Evolutionary conservation across 2,329 filamentous ascomycete genomes (phyloP).

Genomic region (Ceratocystis destructans): DNA sequence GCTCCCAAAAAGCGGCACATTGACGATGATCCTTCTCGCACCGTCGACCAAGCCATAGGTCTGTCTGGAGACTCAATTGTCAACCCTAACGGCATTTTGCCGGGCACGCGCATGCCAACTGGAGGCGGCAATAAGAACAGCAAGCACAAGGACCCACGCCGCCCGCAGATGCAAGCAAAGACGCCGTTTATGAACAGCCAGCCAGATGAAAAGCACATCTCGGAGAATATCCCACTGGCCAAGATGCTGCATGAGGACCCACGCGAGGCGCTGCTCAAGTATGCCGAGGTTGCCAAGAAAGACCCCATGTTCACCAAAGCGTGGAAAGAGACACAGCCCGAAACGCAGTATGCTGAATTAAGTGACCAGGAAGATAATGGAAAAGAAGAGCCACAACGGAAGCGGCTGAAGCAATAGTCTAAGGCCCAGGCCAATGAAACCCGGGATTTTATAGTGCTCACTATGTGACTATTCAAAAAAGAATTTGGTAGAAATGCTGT

Average conservation of each 20-base stretch:
- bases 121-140: constrained; percentile 42
- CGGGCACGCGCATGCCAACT: constrained; percentile 42
- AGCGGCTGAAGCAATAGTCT: constrained; percentile 40
- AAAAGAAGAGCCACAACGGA: constrained; percentile 46
- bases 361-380: constrained; percentile 68
- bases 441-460: not conserved
- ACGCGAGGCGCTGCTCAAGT: constrained; percentile 82
- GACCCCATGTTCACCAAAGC: constrained; percentile 91
- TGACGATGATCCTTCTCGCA: constrained; percentile 79
- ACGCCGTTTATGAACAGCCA: constrained; percentile 87
- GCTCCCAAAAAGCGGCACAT: constrained; percentile 91
- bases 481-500: too few species aligned
- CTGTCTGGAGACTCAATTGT: constrained; percentile 74
- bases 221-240: constrained; percentile 58
- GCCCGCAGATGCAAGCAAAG: constrained; percentile 69
- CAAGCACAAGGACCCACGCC: constrained; percentile 59
- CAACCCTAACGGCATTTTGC: constrained; percentile 47
- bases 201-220: constrained; percentile 80
- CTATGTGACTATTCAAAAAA: too few species aligned
- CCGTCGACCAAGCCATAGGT: constrained; percentile 68
- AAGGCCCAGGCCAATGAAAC: not conserved
- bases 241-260: constrained; percentile 95
- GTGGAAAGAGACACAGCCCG: constrained; percentile 83
- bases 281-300: constrained; percentile 82
- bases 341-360: constrained; percentile 77